A percentile compares a stretch with the other conserved stretches of the same genome.
Evolutionary conservation across 441 rosid genomes (phyloP).

Genomic region (Erodium trifolium): DNA sequence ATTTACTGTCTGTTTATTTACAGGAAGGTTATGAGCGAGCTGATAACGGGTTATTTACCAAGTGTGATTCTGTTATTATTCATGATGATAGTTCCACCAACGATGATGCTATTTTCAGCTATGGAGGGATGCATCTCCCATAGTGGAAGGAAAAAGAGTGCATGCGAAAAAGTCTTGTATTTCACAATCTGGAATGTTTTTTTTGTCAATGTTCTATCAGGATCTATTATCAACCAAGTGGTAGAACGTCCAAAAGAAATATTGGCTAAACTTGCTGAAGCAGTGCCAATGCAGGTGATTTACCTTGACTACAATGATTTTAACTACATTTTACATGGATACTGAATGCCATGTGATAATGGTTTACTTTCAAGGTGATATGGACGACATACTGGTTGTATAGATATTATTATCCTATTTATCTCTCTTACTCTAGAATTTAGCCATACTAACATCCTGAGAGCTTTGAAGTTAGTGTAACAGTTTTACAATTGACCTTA

Average conservation of each 20-base stretch:
- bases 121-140: conserved; percentile 71
- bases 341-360: background rate
- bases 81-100: conserved; percentile 69
- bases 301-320: conserved; percentile 13
- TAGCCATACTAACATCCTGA: background rate
- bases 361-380: background rate
- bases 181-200: conserved; percentile 94
- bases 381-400: background rate
- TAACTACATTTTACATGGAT: conserved; percentile 5
- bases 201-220: conserved; percentile 71
- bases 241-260: conserved; percentile 50
- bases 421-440: background rate
- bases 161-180: conserved; percentile 64
- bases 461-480: no score
- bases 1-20: conserved; percentile 19
- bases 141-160: conserved; percentile 75
- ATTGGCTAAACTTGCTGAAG: conserved; percentile 63
- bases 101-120: conserved; percentile 75
- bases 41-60: conserved; percentile 90
- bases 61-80: conserved; percentile 69
- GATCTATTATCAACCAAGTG: conserved; percentile 58
- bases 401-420: background rate
- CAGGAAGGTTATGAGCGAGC: conserved; percentile 48
- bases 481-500: background rate
- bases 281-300: conserved; percentile 71